These are phyloP conservation scores for Colletotrichum incanum DNA, from an alignment of 2,329 filamentous ascomycete species.

Conservation along the genomic window DNA sequence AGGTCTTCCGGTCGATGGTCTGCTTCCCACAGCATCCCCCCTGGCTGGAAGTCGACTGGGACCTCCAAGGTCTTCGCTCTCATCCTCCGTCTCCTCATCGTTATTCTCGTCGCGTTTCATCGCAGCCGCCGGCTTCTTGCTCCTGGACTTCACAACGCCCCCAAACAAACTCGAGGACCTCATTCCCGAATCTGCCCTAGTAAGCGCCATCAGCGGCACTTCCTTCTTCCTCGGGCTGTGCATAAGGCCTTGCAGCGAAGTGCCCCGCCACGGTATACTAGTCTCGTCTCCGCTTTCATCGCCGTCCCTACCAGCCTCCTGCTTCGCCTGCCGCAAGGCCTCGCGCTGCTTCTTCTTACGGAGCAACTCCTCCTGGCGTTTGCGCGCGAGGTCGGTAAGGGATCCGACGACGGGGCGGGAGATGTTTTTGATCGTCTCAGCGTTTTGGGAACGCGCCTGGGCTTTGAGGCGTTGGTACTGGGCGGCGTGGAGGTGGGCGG, in stretches of 20 bases:
- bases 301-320: conserved; percentile 41
- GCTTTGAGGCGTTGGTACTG: conserved; percentile 81
- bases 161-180: conserved; percentile 50
- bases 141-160: conserved; percentile 12
- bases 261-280: conserved; percentile 49
- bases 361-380: conserved; percentile 54
- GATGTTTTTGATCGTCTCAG: conserved; percentile 65
- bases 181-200: conserved; percentile 45
- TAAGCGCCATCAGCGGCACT: conserved; percentile 47
- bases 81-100: conserved; percentile 21
- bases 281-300: conserved; percentile 51
- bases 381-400: conserved; percentile 55
- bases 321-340: conserved; percentile 47
- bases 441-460: conserved; percentile 69
- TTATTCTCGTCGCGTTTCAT: conserved; percentile 18
- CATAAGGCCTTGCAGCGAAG: conserved; percentile 60
- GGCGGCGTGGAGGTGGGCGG: conserved; percentile 81
- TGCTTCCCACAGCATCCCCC: background rate
- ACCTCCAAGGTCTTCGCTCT: conserved; percentile 34
- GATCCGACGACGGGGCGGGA: conserved; percentile 66
- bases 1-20: background rate
- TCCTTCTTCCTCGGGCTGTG: conserved; percentile 56
- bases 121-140: conserved; percentile 37
- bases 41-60: background rate
- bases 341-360: conserved; percentile 55